Evolutionary conservation across 176 grass and related monocot genomes (phyloP), one percentile per base, ranked within the genome.

Genomic region (Carex kokanica): DNA sequence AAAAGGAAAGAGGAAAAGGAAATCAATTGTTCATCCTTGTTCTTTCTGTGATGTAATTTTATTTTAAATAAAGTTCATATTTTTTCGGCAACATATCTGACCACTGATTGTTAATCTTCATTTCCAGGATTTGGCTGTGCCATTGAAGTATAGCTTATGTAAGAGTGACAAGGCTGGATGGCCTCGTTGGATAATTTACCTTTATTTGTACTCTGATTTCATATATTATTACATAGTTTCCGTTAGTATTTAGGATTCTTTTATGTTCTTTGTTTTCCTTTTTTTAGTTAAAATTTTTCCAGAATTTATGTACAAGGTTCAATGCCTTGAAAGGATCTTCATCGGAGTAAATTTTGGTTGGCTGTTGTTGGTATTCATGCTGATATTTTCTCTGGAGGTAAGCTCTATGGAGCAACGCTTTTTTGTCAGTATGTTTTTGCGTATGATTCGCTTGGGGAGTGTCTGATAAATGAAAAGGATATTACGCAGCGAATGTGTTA

Each of bases 181-280:
- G 78, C 78, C 60, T 38, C 3, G 58, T 43, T 60, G 34, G 57
- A 81, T 63, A 36, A 59, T 17, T 61, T 82, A 62, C 15, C 2
- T 82, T 82, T 68, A 51, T 67, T 82, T 82, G 61, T 68, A 65
- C 60, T 82, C 41, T 41, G 15, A 65, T 61, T 21, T 67, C 45
- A 67, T 82, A 64, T 82, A 62, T 23, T 68, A 66, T 65, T 18
- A 82, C 4, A 65, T 68, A 68, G 61, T 68, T 67, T 16, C 17
- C 31, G 16, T 49, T 82, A 82, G 80, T 24, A 56, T 55, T 78
- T 82, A 82, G 80, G 60, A 15, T 67, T 81, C 27, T 51, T 68
- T 17, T 74, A 49, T 36, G 12, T 81, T 61, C 31, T 41, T 81
- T 63, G 13, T 62, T 62, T 81, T 21, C 59, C 20, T 8, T 43